A percentile compares a stretch with the other conserved stretches of the same genome.
These are phyloP conservation scores for Lipomyces sp. DNA, from an alignment of 805 yeast species.

Conservation along the genomic window DNA sequence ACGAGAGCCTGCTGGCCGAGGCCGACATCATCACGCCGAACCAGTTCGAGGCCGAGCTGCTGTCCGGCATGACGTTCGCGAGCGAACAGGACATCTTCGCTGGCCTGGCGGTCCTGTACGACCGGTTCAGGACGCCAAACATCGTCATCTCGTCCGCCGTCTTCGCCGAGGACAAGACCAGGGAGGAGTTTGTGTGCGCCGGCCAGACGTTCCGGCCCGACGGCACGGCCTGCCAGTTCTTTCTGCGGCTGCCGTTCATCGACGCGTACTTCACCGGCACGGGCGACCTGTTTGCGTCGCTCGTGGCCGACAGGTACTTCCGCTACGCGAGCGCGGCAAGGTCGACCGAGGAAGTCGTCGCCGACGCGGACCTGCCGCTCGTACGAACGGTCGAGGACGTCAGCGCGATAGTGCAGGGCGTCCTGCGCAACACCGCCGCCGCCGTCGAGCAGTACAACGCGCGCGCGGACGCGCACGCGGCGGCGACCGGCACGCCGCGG, in stretches of 20 bases:
- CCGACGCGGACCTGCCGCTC: slow-evolving; percentile 26
- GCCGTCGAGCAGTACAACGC: slow-evolving; percentile 10
- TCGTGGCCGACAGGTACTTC: slow-evolving; percentile 60
- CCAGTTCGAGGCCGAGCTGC: slow-evolving; percentile 79
- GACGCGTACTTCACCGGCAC: slow-evolving; percentile 91
- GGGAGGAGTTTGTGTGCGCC: slow-evolving; percentile 20
- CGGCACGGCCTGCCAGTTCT: slow-evolving; percentile 12
- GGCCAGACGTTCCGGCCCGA: slow-evolving; percentile 13
- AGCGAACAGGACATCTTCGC: slow-evolving; percentile 5
- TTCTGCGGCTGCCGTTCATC: slow-evolving; percentile 45
- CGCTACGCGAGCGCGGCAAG: slow-evolving; percentile 29
- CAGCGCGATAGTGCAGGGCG: slow-evolving; percentile 52
- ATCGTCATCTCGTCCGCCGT: slow-evolving; percentile 66
- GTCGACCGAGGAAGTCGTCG: slow-evolving; percentile 29
- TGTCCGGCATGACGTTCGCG: slow-evolving; percentile 52
- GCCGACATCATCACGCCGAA: slow-evolving; percentile 77
- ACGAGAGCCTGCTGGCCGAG: slow-evolving; percentile 45
- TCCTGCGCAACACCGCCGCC: slow-evolving; percentile 48
- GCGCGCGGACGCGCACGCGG: slow-evolving; percentile 7
- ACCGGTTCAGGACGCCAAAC: slow-evolving; percentile 48
- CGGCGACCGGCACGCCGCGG: slow-evolving; percentile 10
- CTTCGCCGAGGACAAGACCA: slow-evolving; percentile 36
- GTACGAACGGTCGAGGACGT: slow-evolving; percentile 47
- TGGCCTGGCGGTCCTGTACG: slow-evolving; percentile 12
- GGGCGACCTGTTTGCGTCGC: slow-evolving; percentile 85